Base-by-base conservation (phyloP, 768 basidiomycete species). In the Collybiopsis confluens region DNA sequence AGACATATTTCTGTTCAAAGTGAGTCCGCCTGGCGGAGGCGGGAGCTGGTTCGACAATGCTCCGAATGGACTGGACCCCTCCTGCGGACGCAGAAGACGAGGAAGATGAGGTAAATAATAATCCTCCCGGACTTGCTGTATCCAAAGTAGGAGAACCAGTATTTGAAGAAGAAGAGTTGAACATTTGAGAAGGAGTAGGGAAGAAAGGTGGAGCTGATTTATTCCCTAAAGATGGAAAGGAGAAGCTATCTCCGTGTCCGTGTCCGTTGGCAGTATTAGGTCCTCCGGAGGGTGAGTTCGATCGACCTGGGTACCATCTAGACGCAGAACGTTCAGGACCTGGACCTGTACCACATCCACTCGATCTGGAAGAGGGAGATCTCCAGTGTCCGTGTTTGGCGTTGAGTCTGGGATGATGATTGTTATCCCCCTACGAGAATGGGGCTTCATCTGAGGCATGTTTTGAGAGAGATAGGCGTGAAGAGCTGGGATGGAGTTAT, bases 131-230 rank as follows among this genome's bases (percentile, higher is more conserved):
- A 7, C 40, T 16, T 5, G 7, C 40, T n/a, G 40, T 18, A 23
- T 6, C 6, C 61, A 21, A n/a, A 46, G 45, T 18, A 24, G 70
- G 69, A 1, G 70, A 71, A 23, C 61, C 68, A 26, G 62, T 61
- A 52, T 65, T 62, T 1, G 67, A 70, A 8, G 65, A 65, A 0
- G 70, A 70, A 3, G 69, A 70, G 6, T 20, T 33, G 15, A 26
- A 46, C 26, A 27, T 46, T 65, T 65, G 49, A 63, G 67, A 45
- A 64, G 67, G 30, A 63, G 65, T 49, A 63, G 2, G 64, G 60
- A 1, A 42, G 40, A 18, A n/a, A n/a, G n/a, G n/a, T 16, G 23
- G 8, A 18, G n/a, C 7, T 42, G 40, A 42, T 5, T 42, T 23
- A n/a, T n/a, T n/a, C n/a, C n/a, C n/a, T 18, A n/a, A 8, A n/a